phyloP scores from a whole-genome alignment of 768 basidiomycete species.

The Leucocoprinus sp. region DNA sequence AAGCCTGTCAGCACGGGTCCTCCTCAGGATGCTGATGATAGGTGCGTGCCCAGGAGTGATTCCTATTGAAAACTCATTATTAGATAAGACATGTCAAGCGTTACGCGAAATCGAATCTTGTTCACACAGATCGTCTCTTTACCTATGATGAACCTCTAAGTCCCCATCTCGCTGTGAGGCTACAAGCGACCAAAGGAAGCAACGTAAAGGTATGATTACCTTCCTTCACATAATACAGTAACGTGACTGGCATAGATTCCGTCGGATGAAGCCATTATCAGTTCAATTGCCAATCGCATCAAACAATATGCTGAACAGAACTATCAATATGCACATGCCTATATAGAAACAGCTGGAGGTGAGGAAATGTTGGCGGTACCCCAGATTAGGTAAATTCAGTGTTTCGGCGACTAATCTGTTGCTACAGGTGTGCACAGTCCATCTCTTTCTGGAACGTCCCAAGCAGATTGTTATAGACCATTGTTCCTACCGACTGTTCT shows the following conservation, averaged over 20 bases:
- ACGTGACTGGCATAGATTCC: conserved; percentile 35
- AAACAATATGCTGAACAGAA: conserved; percentile 35
- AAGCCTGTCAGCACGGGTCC: conserved; percentile 93
- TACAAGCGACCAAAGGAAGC: conserved; percentile 28
- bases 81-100: conserved; percentile 56
- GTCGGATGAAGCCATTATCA: conserved; percentile 58
- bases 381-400: conserved; percentile 11
- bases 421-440: conserved; percentile 84
- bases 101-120: conserved; percentile 32
- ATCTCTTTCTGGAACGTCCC: conserved; percentile 71
- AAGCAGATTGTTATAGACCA: conserved; percentile 79
- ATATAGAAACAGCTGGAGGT: conserved; percentile 96
- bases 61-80: not conserved
- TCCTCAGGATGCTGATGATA: conserved; percentile 73
- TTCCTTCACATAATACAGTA: not conserved
- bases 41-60: conserved; percentile 35
- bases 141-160: conserved; percentile 86
- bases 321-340: conserved; percentile 47
- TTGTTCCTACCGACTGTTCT: conserved; percentile 84
- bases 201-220: conserved; percentile 21
- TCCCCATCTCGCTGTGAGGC: conserved; percentile 77
- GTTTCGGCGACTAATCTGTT: not conserved
- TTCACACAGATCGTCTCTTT: conserved; percentile 67
- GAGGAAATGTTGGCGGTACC: conserved; percentile 19
- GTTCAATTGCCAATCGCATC: conserved; percentile 58